phyloP scores from a whole-genome alignment of 192 early-diverging fungal genomes.

The Helicostylum pulchrum region DNA sequence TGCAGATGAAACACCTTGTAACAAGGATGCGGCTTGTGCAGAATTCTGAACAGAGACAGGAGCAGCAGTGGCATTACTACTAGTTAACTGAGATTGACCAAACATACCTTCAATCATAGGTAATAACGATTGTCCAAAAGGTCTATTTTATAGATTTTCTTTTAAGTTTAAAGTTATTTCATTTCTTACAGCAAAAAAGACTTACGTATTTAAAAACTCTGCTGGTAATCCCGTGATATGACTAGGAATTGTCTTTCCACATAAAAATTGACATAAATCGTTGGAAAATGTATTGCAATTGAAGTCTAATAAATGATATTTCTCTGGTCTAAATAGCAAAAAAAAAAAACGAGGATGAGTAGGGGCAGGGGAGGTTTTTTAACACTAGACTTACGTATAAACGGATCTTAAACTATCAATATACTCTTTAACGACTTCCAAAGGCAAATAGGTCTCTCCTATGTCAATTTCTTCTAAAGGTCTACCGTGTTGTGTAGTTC shows the following conservation, averaged over 20 bases:
- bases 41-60: conserved; percentile 5
- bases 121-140: conserved; percentile 59
- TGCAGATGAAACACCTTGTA: conserved; percentile 23
- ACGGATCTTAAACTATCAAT: conserved; percentile 56
- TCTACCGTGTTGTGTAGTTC: conserved; percentile 61
- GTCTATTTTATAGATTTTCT: conserved; percentile 32
- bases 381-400: conserved; percentile 48
- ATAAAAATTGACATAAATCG: conserved; percentile 77
- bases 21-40: conserved; percentile 20
- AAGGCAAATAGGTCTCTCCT: conserved; percentile 73
- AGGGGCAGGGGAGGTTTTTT: too few relatives aligned
- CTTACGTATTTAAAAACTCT: conserved; percentile 59
- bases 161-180: too few relatives aligned
- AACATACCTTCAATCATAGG: conserved; percentile 71
- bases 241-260: conserved; percentile 68
- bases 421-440: conserved; percentile 68
- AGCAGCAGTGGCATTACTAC: background rate
- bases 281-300: conserved; percentile 86
- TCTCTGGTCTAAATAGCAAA: conserved; percentile 45
- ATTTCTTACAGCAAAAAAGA: background rate
- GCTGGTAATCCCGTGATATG: conserved; percentile 74
- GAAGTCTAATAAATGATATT: conserved; percentile 83
- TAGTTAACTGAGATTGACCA: conserved; percentile 39
- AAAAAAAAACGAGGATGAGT: background rate
- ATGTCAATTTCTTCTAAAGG: conserved; percentile 69